phyloP scores from a whole-genome alignment of 2,329 filamentous ascomycete genomes.

The Alternaria panax region DNA sequence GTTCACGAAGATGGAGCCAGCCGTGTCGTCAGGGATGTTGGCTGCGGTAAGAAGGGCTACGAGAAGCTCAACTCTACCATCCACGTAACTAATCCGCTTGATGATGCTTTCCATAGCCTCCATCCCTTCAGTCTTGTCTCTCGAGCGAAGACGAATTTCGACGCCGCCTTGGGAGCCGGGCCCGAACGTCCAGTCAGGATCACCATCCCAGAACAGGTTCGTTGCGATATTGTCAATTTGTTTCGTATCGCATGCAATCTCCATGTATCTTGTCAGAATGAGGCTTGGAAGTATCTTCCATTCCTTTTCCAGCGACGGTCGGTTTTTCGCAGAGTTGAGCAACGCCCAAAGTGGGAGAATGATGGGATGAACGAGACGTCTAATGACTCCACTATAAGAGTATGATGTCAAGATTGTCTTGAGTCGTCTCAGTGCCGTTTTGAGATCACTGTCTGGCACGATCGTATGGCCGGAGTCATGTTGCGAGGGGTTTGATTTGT shows the following conservation, averaged over 20 bases:
- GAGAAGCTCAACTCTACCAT: conserved; percentile 34
- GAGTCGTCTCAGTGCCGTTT: conserved; percentile 62
- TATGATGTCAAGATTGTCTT: conserved; percentile 67
- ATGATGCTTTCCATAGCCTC: conserved; percentile 74
- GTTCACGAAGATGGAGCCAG: conserved; percentile 65
- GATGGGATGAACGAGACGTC: conserved; percentile 66
- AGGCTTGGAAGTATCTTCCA: conserved; percentile 35
- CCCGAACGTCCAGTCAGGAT: conserved; percentile 62
- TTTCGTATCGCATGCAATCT: conserved; percentile 61
- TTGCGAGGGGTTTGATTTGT: background rate
- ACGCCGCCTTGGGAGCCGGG: conserved; percentile 58
- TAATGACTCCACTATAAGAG: conserved; percentile 71
- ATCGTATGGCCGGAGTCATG: conserved; percentile 54
- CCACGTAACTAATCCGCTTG: conserved; percentile 52
- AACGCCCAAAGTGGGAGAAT: conserved; percentile 70
- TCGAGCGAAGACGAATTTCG: conserved; percentile 65
- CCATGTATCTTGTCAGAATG: conserved; percentile 58
- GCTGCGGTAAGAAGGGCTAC: conserved; percentile 54
- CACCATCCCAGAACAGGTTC: conserved; percentile 65
- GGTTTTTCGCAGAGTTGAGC: conserved; percentile 58
- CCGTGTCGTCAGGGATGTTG: conserved; percentile 64
- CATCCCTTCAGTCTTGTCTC: conserved; percentile 76
- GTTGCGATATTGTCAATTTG: conserved; percentile 60
- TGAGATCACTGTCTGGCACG: conserved; percentile 58
- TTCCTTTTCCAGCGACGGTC: conserved; percentile 32